Evolutionary conservation across 2,329 filamentous ascomycete species (phyloP), one percentile per base, ranked within the genome.

Genomic region (Stemphylium vesicarium): DNA sequence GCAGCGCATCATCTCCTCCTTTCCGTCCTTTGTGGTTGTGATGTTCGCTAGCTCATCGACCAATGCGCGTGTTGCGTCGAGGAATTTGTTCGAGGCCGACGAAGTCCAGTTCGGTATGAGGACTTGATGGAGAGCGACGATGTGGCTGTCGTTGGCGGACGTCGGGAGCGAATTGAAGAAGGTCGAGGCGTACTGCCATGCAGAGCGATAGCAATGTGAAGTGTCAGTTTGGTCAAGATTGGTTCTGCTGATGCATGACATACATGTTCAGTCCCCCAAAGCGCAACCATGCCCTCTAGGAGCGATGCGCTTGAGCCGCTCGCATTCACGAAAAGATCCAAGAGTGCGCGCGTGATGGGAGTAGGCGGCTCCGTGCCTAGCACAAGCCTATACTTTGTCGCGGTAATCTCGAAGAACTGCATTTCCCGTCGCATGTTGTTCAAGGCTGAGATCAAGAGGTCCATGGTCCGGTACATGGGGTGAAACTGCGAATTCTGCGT

Each of bases 181-280:
- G 29, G 72, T 78, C 16, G 75, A 72, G 39, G 80, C 79, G 50
- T 81, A 81, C 52, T 77, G 74, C 79, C 80, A 82, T 26, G 80
- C 80, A 36, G 71, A 72, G 47, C 78, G 77, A 57, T 81, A 81
- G 66, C 75, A 78, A 77, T 80, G 50, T 18, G 4, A 35, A 16
- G 31, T 33, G 43, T 72, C 43, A 64, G 57, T 24, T 31, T 33
- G 20, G 13, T 13, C 4, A n/a, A 15, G 13, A 13, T 3, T 12
- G 10, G 6, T 13, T 13, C 4, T 22, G 20, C 10, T 13, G 29
- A 11, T 3, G 2, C 24, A 8, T 11, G 15, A 69, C 77, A 40
- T 74, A 80, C 79, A 60, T 82, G 85, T 75, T 94, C 90, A 1
- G 88, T 91, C n/a, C 85, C 86, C 86, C 88, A 93, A 20, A 92